phyloP scores from a whole-genome alignment of 306 rosid genomes.

The Cucurbita pepo region DNA sequence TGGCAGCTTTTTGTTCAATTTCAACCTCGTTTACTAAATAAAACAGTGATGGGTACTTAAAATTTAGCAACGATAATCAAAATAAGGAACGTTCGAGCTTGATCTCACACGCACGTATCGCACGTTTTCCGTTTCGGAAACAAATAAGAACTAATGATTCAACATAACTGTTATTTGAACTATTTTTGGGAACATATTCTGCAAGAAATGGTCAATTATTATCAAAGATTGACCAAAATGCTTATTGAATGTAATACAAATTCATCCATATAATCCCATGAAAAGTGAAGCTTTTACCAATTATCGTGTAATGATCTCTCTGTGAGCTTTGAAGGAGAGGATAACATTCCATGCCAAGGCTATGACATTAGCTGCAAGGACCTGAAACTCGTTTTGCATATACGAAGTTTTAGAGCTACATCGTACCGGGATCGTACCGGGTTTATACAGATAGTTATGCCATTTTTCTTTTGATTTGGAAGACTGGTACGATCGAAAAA shows the following conservation, averaged over 20 bases:
- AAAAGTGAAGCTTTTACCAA: constrained; percentile 20
- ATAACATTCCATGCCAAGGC: constrained; percentile 88
- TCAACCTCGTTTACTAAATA: neutral
- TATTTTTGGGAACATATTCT: neutral
- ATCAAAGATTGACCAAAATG: neutral
- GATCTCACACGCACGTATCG: neutral
- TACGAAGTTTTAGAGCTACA: neutral
- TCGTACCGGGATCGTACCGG: neutral
- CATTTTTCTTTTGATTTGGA: neutral
- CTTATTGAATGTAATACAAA: neutral
- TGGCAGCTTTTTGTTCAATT: neutral
- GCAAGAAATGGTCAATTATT: neutral
- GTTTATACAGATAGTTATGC: neutral
- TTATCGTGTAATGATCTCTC: constrained; percentile 49
- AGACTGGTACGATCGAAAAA: neutral
- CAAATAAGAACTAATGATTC: neutral
- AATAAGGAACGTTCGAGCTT: neutral
- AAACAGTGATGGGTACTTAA: neutral
- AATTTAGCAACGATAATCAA: neutral
- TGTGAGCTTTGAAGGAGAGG: constrained; percentile 88
- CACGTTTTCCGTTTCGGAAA: neutral
- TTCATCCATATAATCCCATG: neutral
- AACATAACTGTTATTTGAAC: neutral
- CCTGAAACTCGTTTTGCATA: constrained; percentile 34
- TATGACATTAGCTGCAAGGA: constrained; percentile 75